Evolutionary conservation across 495 filamentous ascomycete genomes (phyloP), one percentile per base, ranked within the genome.

Genomic region (Xylaria venustula): DNA sequence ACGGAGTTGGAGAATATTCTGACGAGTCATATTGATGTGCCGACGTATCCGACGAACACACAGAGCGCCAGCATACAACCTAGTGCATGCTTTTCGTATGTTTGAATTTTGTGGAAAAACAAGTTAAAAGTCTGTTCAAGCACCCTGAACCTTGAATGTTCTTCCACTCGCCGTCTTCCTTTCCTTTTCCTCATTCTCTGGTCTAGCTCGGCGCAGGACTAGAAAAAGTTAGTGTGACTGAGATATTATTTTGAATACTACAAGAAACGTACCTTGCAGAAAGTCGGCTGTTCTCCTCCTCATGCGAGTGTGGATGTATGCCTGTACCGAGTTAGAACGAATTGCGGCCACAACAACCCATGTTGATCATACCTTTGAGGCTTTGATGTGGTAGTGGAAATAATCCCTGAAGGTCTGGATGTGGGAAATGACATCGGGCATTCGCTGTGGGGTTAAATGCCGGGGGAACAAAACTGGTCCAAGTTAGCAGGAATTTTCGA

Each of bases 311-410:
- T 99, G 94, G 66, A 99, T 98, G 73, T 97, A 98, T 45, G 95
- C 94, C 87, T 91, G 59, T 11, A 55, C 40, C 45, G n/a, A 49
- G 40, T 68, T 42, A 67, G 40, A 30, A 54, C 20, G 30, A 20
- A 42, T 7, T 19, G 17, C 32, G 34, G 46, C 3, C 54, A 55
- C 1, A 12, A 44, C 2, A 23, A 1, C 14, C 23, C 2, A 9
- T 25, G 28, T 23, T 15, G 40, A 22, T 48, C 78, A 57, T 73
- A 89, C 88, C 81, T 97, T 98, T 47, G 93, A 96, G 26, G 94
- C 94, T 77, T 99, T 99, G 80, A 99, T 99, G 76, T 99, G 94
- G 74, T 99, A 99, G 74, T 99, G 94, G 83, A 99, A 99, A 74
- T 99, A 98, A 68, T 98, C 95, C 60, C 94, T 90, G 90, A 99